Percentiles rank a stretch among this genome's conserved stretches.
These are phyloP conservation scores for Penicillium sp. DNA, from an alignment of 2,329 filamentous ascomycete species.

Conservation along the genomic window DNA sequence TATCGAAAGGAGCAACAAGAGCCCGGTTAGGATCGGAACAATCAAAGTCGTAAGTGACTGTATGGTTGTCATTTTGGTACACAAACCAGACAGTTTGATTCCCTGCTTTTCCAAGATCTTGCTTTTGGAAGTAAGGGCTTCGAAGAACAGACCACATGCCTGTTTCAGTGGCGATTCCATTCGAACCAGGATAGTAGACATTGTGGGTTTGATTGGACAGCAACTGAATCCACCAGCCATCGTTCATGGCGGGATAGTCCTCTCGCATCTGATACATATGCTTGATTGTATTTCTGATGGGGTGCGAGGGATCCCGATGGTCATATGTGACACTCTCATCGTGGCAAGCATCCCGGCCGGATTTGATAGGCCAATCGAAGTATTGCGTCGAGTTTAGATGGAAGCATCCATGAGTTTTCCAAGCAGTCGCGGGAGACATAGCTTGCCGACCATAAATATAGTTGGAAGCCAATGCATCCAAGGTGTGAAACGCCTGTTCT, in stretches of 20 bases:
- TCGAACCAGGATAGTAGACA: slow-evolving; percentile 54
- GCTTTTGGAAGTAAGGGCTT: slow-evolving; percentile 50
- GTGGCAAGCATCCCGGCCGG: slow-evolving; percentile 55
- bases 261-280: slow-evolving; percentile 61
- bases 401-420: slow-evolving; percentile 67
- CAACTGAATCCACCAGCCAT: slow-evolving; percentile 56
- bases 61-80: slow-evolving; percentile 49
- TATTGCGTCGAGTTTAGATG: slow-evolving; percentile 57
- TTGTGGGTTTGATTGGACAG: slow-evolving; percentile 58
- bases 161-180: slow-evolving; percentile 54
- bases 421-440: slow-evolving; percentile 61
- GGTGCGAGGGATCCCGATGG: slow-evolving; percentile 62
- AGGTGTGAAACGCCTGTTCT: slow-evolving; percentile 63
- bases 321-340: slow-evolving; percentile 60
- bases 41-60: slow-evolving; percentile 57
- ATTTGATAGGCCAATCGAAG: slow-evolving; percentile 57
- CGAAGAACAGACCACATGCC: slow-evolving; percentile 62
- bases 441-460: slow-evolving; percentile 66
- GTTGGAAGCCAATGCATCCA: slow-evolving; percentile 64
- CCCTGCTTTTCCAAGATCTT: slow-evolving; percentile 49
- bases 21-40: slow-evolving; percentile 52
- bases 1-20: slow-evolving; percentile 57
- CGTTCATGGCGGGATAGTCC: slow-evolving; percentile 58
- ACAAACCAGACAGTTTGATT: slow-evolving; percentile 49
- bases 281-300: slow-evolving; percentile 61